Evolutionary conservation across 2,329 filamentous ascomycete genomes (phyloP).

Genomic region (Trichothecium roseum): DNA sequence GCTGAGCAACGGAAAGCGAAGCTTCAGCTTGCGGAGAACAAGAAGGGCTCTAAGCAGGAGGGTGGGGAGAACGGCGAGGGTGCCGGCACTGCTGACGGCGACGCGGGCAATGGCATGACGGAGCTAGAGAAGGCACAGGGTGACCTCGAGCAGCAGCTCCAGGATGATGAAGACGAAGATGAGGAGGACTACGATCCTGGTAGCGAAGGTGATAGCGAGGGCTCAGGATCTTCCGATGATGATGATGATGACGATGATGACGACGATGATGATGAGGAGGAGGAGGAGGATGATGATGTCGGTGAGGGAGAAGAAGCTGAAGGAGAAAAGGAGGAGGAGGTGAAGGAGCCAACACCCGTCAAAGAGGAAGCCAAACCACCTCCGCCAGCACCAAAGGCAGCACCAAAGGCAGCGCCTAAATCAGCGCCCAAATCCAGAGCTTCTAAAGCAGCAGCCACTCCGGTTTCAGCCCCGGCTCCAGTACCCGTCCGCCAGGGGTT

Average conservation of each 20-base stretch:
- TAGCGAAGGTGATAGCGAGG: constrained; percentile 48
- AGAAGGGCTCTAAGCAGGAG: constrained; percentile 25
- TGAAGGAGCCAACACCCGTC: not conserved
- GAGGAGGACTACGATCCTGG: constrained; percentile 59
- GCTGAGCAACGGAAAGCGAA: constrained; percentile 58
- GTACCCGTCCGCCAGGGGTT: no score
- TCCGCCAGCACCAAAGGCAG: constrained; percentile 1
- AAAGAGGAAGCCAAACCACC: not conserved
- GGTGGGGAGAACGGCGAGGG: constrained; percentile 25
- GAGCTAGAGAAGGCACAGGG: constrained; percentile 38
- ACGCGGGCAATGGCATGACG: constrained; percentile 29
- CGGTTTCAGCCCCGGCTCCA: not conserved
- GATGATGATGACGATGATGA: constrained; percentile 44
- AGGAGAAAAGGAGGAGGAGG: constrained; percentile 10
- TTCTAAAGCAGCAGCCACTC: not conserved
- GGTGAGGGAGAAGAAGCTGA: constrained; percentile 23
- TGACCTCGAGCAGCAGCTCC: constrained; percentile 41
- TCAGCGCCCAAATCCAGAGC: not conserved
- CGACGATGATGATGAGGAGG: constrained; percentile 29
- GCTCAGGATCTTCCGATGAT: constrained; percentile 38
- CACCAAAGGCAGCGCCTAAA: not conserved
- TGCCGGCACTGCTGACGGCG: constrained; percentile 19
- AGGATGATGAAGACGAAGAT: constrained; percentile 52
- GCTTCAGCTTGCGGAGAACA: constrained; percentile 50
- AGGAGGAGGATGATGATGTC: constrained; percentile 27